phyloP scores from a whole-genome alignment of 163 green algal species.

The Dunaliella salina region DNA sequence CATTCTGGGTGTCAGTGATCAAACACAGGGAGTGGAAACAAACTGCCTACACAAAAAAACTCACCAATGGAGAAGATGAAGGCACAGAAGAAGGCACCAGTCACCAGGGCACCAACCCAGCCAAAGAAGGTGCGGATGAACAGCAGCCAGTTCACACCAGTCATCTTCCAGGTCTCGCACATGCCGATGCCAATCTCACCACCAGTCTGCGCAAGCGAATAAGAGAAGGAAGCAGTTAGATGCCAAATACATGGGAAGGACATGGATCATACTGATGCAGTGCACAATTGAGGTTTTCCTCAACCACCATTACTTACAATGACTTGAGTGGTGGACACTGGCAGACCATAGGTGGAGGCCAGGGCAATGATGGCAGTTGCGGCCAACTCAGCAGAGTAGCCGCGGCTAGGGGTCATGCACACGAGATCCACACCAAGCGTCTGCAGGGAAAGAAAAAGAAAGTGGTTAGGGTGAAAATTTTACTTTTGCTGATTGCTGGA shows the following conservation, averaged over 20 bases:
- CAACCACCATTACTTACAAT: slow-evolving; percentile 28
- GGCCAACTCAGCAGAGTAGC: slow-evolving; percentile 54
- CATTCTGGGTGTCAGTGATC: neutral
- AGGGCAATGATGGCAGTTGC: slow-evolving; percentile 45
- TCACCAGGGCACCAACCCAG: slow-evolving; percentile 16
- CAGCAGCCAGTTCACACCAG: slow-evolving; percentile 24
- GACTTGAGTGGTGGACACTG: slow-evolving; percentile 64
- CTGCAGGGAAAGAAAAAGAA: neutral
- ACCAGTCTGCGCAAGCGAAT: slow-evolving; percentile 14
- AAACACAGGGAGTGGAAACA: neutral
- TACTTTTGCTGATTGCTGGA: no score
- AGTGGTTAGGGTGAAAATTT: no score
- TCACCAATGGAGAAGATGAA: slow-evolving; percentile 27
- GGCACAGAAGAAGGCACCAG: slow-evolving; percentile 18
- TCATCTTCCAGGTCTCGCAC: slow-evolving; percentile 10
- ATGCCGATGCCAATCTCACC: slow-evolving; percentile 23
- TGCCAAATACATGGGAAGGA: no score
- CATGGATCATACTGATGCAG: no score
- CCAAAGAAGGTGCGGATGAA: slow-evolving; percentile 14
- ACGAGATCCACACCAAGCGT: slow-evolving; percentile 47
- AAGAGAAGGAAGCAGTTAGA: no score
- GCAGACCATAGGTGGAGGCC: slow-evolving; percentile 42
- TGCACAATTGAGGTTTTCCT: no score
- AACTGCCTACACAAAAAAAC: neutral
- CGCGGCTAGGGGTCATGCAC: slow-evolving; percentile 45